Evolutionary conservation across 345 rosid genomes (phyloP).

Genomic region (Mallotus nudiflorus): DNA sequence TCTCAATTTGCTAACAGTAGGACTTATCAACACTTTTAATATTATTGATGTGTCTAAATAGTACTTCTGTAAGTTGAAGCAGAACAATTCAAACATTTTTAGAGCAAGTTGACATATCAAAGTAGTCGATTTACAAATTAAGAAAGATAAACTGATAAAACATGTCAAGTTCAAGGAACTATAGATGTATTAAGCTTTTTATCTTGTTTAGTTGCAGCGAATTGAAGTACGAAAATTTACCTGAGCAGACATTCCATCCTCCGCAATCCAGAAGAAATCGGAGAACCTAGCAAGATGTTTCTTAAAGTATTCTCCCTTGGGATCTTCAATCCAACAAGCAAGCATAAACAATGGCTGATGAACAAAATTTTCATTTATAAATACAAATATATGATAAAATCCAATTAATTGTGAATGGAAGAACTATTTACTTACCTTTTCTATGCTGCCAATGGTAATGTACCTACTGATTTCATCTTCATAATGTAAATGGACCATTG

Average conservation of each 20-base stretch:
- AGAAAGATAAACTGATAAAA: neutral
- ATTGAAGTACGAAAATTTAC: too few relatives aligned
- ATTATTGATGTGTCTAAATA: too few relatives aligned
- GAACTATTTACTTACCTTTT: slow-evolving; percentile 15
- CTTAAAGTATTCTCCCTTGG: slow-evolving; percentile 25
- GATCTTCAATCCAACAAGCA: slow-evolving; percentile 43
- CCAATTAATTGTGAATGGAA: too few relatives aligned
- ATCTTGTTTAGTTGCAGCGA: too few relatives aligned
- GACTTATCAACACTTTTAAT: too few relatives aligned
- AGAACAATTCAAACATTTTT: too few relatives aligned
- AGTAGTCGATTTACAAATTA: neutral
- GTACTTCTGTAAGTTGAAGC: too few relatives aligned
- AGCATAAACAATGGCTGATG: slow-evolving; percentile 27
- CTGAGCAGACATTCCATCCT: slow-evolving; percentile 19
- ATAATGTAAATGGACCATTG: slow-evolving; percentile 23
- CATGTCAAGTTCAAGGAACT: too few relatives aligned
- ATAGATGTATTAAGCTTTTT: too few relatives aligned
- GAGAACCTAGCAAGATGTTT: slow-evolving; percentile 20
- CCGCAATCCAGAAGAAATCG: slow-evolving; percentile 16
- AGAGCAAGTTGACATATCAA: too few relatives aligned
- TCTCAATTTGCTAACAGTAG: too few relatives aligned
- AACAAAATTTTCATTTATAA: neutral
- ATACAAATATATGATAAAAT: neutral
- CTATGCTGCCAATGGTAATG: slow-evolving; percentile 32
- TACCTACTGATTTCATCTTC: slow-evolving; percentile 36